These are phyloP conservation scores for Phytophthora rubi DNA, from an alignment of 352 stramenopile species.

Conservation along the genomic window DNA sequence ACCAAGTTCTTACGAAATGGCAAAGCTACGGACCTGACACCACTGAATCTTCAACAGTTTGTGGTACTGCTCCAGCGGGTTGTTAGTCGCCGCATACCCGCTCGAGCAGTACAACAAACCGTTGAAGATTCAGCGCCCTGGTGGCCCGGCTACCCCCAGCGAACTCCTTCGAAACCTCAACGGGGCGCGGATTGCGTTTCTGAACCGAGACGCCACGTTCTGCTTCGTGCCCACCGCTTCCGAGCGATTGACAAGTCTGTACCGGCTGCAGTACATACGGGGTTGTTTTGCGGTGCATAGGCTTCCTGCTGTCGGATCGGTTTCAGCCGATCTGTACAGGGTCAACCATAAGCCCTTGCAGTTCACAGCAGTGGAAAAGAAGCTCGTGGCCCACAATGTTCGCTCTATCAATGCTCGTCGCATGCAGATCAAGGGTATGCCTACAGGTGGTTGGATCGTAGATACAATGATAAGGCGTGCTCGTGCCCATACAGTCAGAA, in stretches of 20 bases:
- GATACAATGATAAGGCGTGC: conserved; percentile 3
- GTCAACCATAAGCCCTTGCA: neutral
- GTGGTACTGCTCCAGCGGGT: too few relatives aligned
- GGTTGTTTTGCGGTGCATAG: conserved; percentile 6
- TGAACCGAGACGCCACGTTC: neutral
- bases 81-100: too few relatives aligned
- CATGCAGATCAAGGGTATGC: neutral
- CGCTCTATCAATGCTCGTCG: neutral
- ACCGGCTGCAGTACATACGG: conserved; percentile 2
- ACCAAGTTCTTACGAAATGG: conserved; percentile 5
- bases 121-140: conserved; percentile 1
- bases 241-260: conserved; percentile 3
- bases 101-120: conserved; percentile 6
- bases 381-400: neutral
- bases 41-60: too few relatives aligned
- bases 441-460: conserved; percentile 2
- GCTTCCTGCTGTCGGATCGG: neutral
- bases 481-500: conserved; percentile 7
- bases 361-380: conserved; percentile 8
- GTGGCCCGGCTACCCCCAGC: neutral
- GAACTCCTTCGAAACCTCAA: conserved; percentile 8
- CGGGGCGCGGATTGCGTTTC: neutral
- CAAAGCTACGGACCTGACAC: neutral
- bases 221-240: neutral
- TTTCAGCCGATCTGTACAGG: conserved; percentile 10